Evolutionary conservation across 2,329 filamentous ascomycete genomes (phyloP).

Genomic region (Fusarium mexicanum): DNA sequence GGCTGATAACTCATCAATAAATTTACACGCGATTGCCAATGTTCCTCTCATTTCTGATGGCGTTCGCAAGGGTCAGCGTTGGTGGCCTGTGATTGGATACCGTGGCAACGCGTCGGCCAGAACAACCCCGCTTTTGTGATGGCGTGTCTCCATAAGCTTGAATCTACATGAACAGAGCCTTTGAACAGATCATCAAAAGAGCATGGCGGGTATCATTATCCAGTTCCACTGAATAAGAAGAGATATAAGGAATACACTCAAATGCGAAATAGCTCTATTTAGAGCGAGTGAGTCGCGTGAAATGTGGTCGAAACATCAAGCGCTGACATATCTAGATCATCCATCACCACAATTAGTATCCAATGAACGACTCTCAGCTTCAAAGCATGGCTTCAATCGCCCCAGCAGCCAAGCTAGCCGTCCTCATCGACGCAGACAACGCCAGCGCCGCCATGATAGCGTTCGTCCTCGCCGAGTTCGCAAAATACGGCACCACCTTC

Average conservation of each 20-base stretch:
- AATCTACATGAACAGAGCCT: background rate
- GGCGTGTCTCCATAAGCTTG: background rate
- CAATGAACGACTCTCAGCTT: background rate
- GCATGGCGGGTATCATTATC: too few species aligned
- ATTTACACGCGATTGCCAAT: fast-evolving
- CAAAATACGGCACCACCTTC: slow-evolving; percentile 47
- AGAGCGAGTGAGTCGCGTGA: background rate
- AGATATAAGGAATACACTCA: fast-evolving
- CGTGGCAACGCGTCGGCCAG: background rate
- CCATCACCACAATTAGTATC: background rate
- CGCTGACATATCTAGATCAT: background rate
- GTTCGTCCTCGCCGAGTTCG: slow-evolving; percentile 43
- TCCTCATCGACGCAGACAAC: slow-evolving; percentile 50
- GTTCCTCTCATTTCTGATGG: background rate
- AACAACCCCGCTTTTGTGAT: background rate
- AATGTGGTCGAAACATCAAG: background rate
- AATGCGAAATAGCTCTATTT: background rate
- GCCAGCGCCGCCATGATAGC: slow-evolving; percentile 32
- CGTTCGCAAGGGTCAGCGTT: background rate
- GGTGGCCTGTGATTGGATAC: background rate
- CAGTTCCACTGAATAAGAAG: too few species aligned
- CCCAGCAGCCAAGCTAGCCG: slow-evolving; percentile 40
- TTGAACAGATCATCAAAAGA: background rate
- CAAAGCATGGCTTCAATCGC: background rate
- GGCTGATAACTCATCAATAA: fast-evolving